Conservation (phyloP, 768 basidiomycete genomes). For the Macrolepiota fuliginosa region DNA sequence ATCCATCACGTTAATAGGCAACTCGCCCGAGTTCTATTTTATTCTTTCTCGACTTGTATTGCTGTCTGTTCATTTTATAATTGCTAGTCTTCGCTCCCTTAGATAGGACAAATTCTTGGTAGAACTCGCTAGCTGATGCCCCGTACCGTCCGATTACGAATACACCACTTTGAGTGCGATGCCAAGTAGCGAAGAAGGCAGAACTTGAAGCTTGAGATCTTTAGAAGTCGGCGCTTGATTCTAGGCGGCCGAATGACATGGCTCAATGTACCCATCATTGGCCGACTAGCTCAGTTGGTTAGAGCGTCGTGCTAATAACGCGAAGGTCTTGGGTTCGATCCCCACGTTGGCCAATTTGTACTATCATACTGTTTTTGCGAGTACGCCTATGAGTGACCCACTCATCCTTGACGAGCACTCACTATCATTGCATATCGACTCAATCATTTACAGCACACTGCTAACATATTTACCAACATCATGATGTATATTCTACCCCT, state of each 20-base stretch:
- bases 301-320: slow-evolving; percentile 83
- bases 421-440: too few relatives aligned
- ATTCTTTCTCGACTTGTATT: neutral
- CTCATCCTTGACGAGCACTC: too few relatives aligned
- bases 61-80: neutral
- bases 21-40: neutral
- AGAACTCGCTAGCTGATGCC: neutral
- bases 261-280: slow-evolving; percentile 15
- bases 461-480: too few relatives aligned
- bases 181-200: too few relatives aligned
- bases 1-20: neutral
- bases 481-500: too few relatives aligned
- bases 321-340: slow-evolving; percentile 55
- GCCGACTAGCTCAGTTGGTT: slow-evolving; percentile 86
- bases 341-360: slow-evolving; percentile 20
- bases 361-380: too few relatives aligned
- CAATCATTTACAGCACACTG: too few relatives aligned
- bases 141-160: neutral
- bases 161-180: too few relatives aligned
- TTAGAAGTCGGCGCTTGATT: neutral
- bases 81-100: neutral
- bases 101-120: neutral
- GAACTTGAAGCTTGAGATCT: too few relatives aligned
- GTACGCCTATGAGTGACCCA: too few relatives aligned
- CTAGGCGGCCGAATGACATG: too few relatives aligned